Evolutionary conservation across 2,329 filamentous ascomycete species (phyloP).

Genomic region (Daldinia sp.): DNA sequence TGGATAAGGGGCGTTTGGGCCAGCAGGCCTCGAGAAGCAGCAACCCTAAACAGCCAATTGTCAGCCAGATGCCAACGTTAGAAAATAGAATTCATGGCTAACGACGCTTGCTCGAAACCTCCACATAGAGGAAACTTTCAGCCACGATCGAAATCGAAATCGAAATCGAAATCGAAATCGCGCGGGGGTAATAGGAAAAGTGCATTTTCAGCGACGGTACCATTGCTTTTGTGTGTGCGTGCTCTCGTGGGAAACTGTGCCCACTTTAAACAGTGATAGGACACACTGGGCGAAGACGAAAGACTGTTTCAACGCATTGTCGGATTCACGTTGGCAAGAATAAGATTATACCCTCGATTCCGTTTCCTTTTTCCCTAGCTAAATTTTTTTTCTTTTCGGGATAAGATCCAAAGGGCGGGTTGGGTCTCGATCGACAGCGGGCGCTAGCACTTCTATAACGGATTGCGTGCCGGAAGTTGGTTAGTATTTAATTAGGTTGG

Average conservation of each 20-base stretch:
- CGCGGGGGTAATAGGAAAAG: not conserved
- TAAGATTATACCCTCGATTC: not conserved
- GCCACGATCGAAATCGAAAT: not conserved
- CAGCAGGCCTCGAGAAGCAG: constrained; percentile 63
- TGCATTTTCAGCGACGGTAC: constrained; percentile 14
- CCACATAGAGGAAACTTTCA: not conserved
- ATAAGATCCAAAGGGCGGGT: not conserved
- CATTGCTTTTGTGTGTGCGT: constrained; percentile 39
- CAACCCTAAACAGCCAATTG: constrained; percentile 57
- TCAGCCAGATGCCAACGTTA: constrained; percentile 1
- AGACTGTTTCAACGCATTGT: constrained; percentile 28
- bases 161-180: too few species aligned
- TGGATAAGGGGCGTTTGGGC: constrained; percentile 63
- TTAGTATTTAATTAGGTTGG: too few species aligned
- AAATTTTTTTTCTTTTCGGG: not conserved
- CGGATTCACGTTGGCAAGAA: not conserved
- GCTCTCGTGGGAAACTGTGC: constrained; percentile 9
- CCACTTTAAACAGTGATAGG: constrained; percentile 19
- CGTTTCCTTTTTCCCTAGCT: not conserved
- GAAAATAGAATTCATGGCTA: not conserved
- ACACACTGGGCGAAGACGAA: constrained; percentile 14
- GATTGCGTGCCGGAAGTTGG: not conserved
- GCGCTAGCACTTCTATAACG: not conserved
- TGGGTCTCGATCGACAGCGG: constrained; percentile 4
- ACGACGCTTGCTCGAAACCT: constrained; percentile 4